Evolutionary conservation across 768 basidiomycete species (phyloP).

Genomic region (Kwoniella sp.): DNA sequence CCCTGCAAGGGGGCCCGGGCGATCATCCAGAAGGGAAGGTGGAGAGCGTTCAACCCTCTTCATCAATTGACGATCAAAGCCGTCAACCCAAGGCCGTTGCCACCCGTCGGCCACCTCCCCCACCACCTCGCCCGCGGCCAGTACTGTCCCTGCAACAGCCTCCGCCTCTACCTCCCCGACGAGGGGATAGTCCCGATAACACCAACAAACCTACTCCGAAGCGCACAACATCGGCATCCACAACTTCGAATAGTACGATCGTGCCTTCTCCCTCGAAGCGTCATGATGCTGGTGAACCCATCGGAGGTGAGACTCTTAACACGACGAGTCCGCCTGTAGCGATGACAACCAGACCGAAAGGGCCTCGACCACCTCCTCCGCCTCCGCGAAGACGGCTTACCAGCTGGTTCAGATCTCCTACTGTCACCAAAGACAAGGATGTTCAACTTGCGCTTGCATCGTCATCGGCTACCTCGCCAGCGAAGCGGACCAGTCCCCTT

Average conservation of each 20-base stretch:
- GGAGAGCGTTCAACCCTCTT: neutral
- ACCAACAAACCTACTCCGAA: neutral
- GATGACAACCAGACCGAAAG: slow-evolving; percentile 25
- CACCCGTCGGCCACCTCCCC: slow-evolving; percentile 11
- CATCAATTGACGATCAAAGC: neutral
- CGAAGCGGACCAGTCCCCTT: neutral
- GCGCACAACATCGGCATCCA: neutral
- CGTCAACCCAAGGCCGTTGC: neutral
- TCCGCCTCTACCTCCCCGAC: slow-evolving; percentile 32
- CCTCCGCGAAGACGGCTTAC: slow-evolving; percentile 27
- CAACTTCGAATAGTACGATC: slow-evolving; percentile 1
- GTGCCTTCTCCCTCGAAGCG: neutral
- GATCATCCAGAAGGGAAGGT: neutral
- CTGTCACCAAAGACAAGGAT: neutral
- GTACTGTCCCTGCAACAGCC: slow-evolving; percentile 15
- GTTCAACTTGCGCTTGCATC: neutral
- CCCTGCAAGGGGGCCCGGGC: neutral
- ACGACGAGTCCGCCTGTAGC: neutral
- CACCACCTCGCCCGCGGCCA: slow-evolving; percentile 13
- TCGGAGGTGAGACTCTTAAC: neutral
- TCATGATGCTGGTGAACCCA: neutral
- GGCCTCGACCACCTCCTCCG: slow-evolving; percentile 42
- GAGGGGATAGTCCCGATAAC: neutral
- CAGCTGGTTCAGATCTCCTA: slow-evolving; percentile 7
- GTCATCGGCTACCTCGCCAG: neutral